A percentile compares a stretch with the other conserved stretches of the same genome.
phyloP scores from a whole-genome alignment of 73 alveolate genomes.

The Uronychia setigera region DNA sequence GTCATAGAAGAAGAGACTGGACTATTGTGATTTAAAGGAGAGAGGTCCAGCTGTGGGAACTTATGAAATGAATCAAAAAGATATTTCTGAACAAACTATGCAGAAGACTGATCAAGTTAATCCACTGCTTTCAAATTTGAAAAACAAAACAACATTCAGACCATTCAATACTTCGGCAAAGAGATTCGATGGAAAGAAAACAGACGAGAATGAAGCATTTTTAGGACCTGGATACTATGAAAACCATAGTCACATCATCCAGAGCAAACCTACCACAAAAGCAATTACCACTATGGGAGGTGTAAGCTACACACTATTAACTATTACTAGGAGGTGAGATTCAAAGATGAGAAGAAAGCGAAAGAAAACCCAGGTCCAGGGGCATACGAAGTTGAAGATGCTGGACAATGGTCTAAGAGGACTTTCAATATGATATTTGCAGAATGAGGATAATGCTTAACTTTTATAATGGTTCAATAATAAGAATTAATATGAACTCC shows the following conservation, averaged over 20 bases:
- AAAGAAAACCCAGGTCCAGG: constrained; percentile 62
- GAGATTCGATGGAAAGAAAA: constrained; percentile 49
- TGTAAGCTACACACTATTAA: constrained; percentile 20
- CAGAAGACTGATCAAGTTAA: constrained; percentile 51
- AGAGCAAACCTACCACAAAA: constrained; percentile 1
- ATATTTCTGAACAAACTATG: constrained; percentile 33
- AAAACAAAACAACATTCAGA: constrained; percentile 14
- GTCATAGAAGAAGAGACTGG: constrained; percentile 48
- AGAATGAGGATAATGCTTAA: constrained; percentile 21
- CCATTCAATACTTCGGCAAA: constrained; percentile 40
- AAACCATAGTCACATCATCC: constrained; percentile 33
- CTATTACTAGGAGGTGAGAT: constrained; percentile 32
- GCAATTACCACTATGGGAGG: constrained; percentile 5
- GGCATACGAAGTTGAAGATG: constrained; percentile 32
- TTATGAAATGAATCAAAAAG: constrained; percentile 26
- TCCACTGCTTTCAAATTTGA: constrained; percentile 58
- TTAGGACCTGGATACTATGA: constrained; percentile 76
- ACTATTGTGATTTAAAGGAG: constrained; percentile 7
- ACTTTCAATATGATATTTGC: constrained; percentile 51
- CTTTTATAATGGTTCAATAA: neutral
- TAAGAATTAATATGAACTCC: neutral
- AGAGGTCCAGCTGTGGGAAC: constrained; percentile 53
- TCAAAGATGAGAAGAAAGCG: constrained; percentile 15
- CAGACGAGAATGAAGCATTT: constrained; percentile 60
- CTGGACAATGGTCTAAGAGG: constrained; percentile 31